These are phyloP conservation scores for Emydomyces testavorans DNA, from an alignment of 2,329 filamentous ascomycete genomes.

Conservation along the genomic window DNA sequence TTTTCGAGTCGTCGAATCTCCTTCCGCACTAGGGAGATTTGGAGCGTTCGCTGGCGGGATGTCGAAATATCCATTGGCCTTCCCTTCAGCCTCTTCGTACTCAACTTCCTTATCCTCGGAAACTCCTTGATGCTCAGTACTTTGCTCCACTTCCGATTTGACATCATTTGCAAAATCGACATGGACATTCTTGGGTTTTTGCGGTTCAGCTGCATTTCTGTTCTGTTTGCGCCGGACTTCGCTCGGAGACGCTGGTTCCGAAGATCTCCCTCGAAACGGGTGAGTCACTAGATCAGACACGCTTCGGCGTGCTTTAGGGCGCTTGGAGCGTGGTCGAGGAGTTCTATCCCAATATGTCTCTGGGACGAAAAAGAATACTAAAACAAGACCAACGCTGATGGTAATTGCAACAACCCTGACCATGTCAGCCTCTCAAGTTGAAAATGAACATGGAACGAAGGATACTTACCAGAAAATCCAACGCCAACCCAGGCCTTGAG, in stretches of 20 bases:
- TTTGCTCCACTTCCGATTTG: slow-evolving; percentile 15
- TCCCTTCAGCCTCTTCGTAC: neutral
- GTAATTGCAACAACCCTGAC: slow-evolving; percentile 68
- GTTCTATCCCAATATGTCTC: slow-evolving; percentile 93
- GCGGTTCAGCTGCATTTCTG: slow-evolving; percentile 3
- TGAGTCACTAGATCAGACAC: slow-evolving; percentile 30
- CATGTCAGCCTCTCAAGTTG: slow-evolving; percentile 17
- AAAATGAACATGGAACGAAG: neutral
- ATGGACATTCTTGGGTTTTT: slow-evolving; percentile 34
- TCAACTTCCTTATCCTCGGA: slow-evolving; percentile 1
- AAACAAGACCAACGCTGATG: slow-evolving; percentile 54
- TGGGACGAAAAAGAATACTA: slow-evolving; percentile 83
- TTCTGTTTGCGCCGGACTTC: slow-evolving; percentile 16
- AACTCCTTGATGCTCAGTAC: neutral
- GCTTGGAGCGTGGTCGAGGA: slow-evolving; percentile 43
- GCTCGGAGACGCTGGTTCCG: slow-evolving; percentile 11
- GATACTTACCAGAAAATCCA: slow-evolving; percentile 72
- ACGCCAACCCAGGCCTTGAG: slow-evolving; percentile 66
- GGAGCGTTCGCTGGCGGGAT: slow-evolving; percentile 14
- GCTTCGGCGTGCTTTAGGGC: slow-evolving; percentile 27
- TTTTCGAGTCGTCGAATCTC: neutral
- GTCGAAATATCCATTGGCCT: slow-evolving; percentile 9
- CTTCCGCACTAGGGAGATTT: slow-evolving; percentile 4
- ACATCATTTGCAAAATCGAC: slow-evolving; percentile 46
- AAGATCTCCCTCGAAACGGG: slow-evolving; percentile 27